These are phyloP conservation scores for Colletotrichum higginsianum DNA, from an alignment of 2,329 filamentous ascomycete genomes.

Conservation along the genomic window DNA sequence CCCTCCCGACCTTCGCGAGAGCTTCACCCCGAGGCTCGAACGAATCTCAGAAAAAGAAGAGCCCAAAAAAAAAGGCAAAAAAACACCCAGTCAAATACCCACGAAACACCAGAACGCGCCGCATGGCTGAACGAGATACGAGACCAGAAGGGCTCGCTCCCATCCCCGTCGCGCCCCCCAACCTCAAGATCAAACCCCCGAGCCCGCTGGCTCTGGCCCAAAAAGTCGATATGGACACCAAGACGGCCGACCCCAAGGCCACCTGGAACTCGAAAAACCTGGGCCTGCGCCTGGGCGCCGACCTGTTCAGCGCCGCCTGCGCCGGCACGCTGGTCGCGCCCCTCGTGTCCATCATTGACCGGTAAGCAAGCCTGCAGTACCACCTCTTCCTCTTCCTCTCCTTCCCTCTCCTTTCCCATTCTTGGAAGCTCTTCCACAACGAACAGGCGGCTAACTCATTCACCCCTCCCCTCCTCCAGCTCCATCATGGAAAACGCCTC, in stretches of 20 bases:
- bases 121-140: constrained; percentile 38
- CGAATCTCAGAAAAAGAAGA: background rate
- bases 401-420: too few relatives aligned
- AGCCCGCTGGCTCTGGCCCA: constrained; percentile 52
- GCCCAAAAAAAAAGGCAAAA: too few relatives aligned
- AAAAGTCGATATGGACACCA: constrained; percentile 43
- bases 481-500: constrained; percentile 89
- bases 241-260: constrained; percentile 20
- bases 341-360: constrained; percentile 89
- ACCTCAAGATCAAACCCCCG: constrained; percentile 46
- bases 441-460: too few relatives aligned
- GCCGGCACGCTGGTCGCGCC: constrained; percentile 86
- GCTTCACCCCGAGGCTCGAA: constrained; percentile 5
- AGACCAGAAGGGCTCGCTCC: constrained; percentile 39
- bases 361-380: constrained; percentile 62
- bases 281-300: constrained; percentile 75
- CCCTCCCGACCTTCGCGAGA: background rate
- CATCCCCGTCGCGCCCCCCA: constrained; percentile 29
- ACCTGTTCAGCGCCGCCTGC: constrained; percentile 77
- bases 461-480: constrained; percentile 55
- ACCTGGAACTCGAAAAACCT: constrained; percentile 85
- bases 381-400: too few relatives aligned
- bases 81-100: background rate
- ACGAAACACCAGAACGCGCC: background rate
- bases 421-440: too few relatives aligned